Evolutionary conservation across 768 basidiomycete genomes (phyloP).

Genomic region (Termitomyces sp.): DNA sequence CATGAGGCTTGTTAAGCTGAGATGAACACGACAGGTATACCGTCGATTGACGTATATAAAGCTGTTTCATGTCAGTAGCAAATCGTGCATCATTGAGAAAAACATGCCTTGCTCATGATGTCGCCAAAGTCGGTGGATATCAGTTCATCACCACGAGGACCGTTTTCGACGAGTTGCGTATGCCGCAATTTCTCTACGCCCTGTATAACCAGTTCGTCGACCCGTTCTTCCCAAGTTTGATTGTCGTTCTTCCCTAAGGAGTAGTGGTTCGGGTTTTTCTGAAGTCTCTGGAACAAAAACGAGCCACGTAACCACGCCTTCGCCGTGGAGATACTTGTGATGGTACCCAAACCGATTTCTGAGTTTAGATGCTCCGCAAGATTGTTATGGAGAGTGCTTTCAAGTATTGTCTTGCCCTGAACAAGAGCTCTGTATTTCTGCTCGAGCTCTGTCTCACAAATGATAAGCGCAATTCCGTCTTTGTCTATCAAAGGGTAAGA

Average conservation of each 20-base stretch:
- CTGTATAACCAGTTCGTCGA: constrained; percentile 72
- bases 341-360: constrained; percentile 86
- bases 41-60: constrained; percentile 70
- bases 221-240: constrained; percentile 64
- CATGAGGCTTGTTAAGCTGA: neutral
- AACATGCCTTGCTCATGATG: constrained; percentile 77
- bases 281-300: constrained; percentile 84
- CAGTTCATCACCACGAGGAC: constrained; percentile 34
- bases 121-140: constrained; percentile 74
- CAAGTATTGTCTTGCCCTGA: constrained; percentile 73
- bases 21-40: constrained; percentile 29
- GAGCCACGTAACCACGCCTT: constrained; percentile 82
- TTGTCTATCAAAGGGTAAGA: constrained; percentile 46
- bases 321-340: constrained; percentile 63
- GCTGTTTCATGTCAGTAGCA: constrained; percentile 35
- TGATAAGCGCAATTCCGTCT: constrained; percentile 78
- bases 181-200: constrained; percentile 59
- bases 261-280: constrained; percentile 81
- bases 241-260: constrained; percentile 50
- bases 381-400: constrained; percentile 81
- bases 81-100: neutral
- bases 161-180: constrained; percentile 54
- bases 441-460: constrained; percentile 74
- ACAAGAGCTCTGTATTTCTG: constrained; percentile 66
- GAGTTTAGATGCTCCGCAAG: constrained; percentile 92